Evolutionary conservation across 345 rosid species (phyloP), one percentile per base, ranked within the genome.

Genomic region (Mercurialis annua): DNA sequence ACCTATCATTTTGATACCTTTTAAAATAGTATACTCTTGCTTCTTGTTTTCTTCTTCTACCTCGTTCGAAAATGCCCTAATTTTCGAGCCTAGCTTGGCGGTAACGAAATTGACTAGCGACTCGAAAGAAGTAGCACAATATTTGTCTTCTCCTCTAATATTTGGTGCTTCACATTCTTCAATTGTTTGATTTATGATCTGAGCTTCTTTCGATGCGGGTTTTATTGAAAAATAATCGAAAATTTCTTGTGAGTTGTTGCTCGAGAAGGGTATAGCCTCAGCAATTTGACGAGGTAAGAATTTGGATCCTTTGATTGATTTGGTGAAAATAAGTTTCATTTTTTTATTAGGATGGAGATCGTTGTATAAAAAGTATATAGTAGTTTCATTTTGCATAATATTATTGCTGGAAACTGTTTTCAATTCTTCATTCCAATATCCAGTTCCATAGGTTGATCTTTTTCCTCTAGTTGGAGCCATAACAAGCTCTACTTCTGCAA

Each of bases 101-200:
- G 38, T 18, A 3, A 44, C 24, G 8, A 58, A 65, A 17, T 65
- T 70, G 0, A 65, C 29, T 63, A 71, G 26, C 0, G 75, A 57
- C 38, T 71, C 75, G 10, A 71, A 51, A 17, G 75, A 71, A 18
- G 69, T 64, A 1, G 75, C 65, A 48, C 75, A 71, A 21, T 30
- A 52, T 43, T 71, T 71, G 23, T 71, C 69, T 21, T 64, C 69
- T 43, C 75, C 75, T 64, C 24, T 31, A n/a, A 71, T 71, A 14
- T 51, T 26, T 12, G 59, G 58, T 3, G 21, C n/a, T 10, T 68
- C 72, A 20, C 72, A 68, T 34, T 59, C 48, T 31, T 36, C 8
- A 2, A 65, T 33, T 21, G 54, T 46, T 18, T 34, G 24, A 16
- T n/a, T 44, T 6, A 67, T 56, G 17, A 27, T 31, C 51, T 56